phyloP scores from a whole-genome alignment of 2,329 filamentous ascomycete genomes.

The Blumeria graminis region DNA sequence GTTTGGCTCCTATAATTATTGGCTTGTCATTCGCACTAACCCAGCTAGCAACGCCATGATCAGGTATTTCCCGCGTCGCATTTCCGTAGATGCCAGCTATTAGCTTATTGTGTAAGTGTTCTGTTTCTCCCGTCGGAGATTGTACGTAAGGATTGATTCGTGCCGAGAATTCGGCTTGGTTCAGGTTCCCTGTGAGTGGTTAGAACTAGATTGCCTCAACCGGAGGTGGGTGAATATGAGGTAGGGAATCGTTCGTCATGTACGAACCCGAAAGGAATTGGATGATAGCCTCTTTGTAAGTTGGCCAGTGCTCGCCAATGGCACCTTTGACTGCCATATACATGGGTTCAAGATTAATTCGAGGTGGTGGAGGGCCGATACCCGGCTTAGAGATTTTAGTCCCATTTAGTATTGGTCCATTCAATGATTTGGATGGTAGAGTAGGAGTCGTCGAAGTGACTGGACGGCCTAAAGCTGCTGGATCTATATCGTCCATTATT shows the following conservation, averaged over 20 bases:
- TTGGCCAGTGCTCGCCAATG: conserved; percentile 38
- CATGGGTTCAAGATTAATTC: conserved; percentile 42
- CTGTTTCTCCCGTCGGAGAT: conserved; percentile 26
- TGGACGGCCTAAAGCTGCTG: conserved; percentile 40
- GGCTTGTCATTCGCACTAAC: conserved; percentile 50
- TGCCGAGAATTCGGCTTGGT: conserved; percentile 34
- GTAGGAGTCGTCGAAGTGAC: conserved; percentile 33
- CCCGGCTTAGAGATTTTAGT: conserved; percentile 28
- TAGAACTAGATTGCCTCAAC: background rate
- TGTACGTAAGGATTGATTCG: conserved; percentile 34
- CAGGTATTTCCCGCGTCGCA: conserved; percentile 44
- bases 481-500: conserved; percentile 44
- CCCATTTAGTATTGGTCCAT: conserved; percentile 24
- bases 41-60: conserved; percentile 42
- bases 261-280: conserved; percentile 36
- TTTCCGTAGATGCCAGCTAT: conserved; percentile 43
- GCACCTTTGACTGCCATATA: conserved; percentile 35
- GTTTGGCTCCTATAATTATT: conserved; percentile 31
- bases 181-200: conserved; percentile 28
- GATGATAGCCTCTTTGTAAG: conserved; percentile 37
- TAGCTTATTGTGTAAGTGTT: conserved; percentile 44
- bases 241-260: conserved; percentile 2
- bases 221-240: no score
- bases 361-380: conserved; percentile 38
- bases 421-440: conserved; percentile 31